phyloP scores from a whole-genome alignment of 352 stramenopile genomes.

The Globisporangium paddicum region DNA sequence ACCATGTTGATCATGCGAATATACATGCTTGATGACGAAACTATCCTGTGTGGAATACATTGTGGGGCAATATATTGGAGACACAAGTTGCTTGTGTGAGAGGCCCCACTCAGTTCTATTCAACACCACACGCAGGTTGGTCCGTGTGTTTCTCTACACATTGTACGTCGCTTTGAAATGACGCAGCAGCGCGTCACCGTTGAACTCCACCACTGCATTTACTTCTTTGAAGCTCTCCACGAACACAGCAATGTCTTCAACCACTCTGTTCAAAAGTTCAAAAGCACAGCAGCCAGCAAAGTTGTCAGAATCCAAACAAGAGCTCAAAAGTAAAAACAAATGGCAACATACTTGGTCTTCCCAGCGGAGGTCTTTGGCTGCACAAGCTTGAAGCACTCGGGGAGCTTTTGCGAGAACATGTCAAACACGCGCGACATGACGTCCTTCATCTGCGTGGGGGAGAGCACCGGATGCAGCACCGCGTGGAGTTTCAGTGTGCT shows the following conservation, averaged over 20 bases:
- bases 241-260: conserved; percentile 73
- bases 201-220: conserved; percentile 58
- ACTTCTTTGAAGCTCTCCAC: conserved; percentile 72
- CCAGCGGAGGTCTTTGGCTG: conserved; percentile 68
- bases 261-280: conserved; percentile 29
- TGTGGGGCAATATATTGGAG: too few relatives aligned
- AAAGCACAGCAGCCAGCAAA: too few relatives aligned
- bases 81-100: too few relatives aligned
- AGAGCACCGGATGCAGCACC: conserved; percentile 91
- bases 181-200: conserved; percentile 51
- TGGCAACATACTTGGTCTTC: conserved; percentile 50
- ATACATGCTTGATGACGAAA: neutral
- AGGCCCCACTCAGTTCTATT: neutral
- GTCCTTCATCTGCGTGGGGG: conserved; percentile 93
- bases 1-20: neutral
- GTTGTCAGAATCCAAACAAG: too few relatives aligned
- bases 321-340: neutral
- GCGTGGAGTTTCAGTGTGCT: conserved; percentile 95
- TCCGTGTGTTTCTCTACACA: conserved; percentile 9
- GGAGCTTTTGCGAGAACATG: conserved; percentile 87
- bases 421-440: conserved; percentile 91
- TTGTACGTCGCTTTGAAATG: conserved; percentile 59
- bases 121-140: neutral
- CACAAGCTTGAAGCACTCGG: conserved; percentile 85
- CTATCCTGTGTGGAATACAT: too few relatives aligned